These are phyloP conservation scores for Eutypa lata DNA, from an alignment of 2,329 filamentous ascomycete species.

Conservation along the genomic window DNA sequence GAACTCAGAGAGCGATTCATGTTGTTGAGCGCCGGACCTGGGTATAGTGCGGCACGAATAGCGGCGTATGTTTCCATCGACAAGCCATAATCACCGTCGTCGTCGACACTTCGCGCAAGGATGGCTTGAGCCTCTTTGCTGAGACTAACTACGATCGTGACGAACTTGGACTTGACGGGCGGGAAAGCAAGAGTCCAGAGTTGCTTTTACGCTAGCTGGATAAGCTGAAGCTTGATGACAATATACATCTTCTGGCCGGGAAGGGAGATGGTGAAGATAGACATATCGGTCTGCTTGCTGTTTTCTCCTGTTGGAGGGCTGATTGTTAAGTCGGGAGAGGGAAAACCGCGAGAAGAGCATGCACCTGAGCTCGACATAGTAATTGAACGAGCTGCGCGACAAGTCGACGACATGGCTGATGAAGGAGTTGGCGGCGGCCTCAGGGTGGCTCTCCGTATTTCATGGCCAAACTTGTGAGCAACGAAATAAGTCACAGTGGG, in stretches of 20 bases:
- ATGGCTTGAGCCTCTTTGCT: conserved; percentile 28
- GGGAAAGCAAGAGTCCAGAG: conserved; percentile 33
- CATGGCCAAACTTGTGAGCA: conserved; percentile 19
- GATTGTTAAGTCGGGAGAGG: not conserved
- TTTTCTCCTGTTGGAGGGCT: not conserved
- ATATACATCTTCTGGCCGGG: conserved; percentile 40
- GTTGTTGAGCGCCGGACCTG: conserved; percentile 28
- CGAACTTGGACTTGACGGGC: conserved; percentile 33
- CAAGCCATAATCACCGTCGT: conserved; percentile 31
- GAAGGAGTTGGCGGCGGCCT: conserved; percentile 27
- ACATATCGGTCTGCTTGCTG: conserved; percentile 16
- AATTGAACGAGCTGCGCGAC: conserved; percentile 25
- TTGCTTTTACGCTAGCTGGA: conserved; percentile 36
- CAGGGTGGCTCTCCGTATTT: conserved; percentile 29
- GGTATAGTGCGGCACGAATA: conserved; percentile 29
- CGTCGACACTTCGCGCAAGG: conserved; percentile 27
- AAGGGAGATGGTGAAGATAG: conserved; percentile 39
- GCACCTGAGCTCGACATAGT: conserved; percentile 29
- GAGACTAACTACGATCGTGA: conserved; percentile 24
- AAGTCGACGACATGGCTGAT: conserved; percentile 30
- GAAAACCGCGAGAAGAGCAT: not conserved
- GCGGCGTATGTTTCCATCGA: conserved; percentile 31
- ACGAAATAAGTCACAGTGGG: conserved; percentile 2
- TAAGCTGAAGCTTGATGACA: conserved; percentile 32
- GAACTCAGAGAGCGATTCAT: conserved; percentile 33